Evolutionary conservation across 331 rosid genomes (phyloP).

Genomic region (Malus hybrid): DNA sequence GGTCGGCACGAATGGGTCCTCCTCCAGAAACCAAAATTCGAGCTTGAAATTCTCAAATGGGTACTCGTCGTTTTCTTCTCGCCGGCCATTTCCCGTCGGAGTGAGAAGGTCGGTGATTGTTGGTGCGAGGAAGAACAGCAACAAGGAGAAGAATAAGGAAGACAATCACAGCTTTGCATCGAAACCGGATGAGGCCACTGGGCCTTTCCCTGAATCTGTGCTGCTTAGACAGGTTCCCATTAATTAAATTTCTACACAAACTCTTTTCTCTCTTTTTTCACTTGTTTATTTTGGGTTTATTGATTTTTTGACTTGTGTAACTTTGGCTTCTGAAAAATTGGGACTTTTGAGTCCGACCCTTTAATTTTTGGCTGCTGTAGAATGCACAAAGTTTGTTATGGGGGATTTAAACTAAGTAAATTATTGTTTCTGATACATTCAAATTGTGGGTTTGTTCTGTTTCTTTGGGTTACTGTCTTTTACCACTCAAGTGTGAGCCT

Average conservation of each 20-base stretch:
- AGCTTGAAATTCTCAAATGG: constrained; percentile 17
- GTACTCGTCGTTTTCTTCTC: constrained; percentile 19
- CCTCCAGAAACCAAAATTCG: constrained; percentile 13
- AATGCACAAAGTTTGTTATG: neutral
- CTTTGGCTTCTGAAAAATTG: neutral
- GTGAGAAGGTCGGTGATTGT: constrained; percentile 37
- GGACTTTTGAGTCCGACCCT: neutral
- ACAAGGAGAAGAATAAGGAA: constrained; percentile 32
- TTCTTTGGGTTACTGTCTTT: neutral
- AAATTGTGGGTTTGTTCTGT: neutral
- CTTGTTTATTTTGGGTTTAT: neutral
- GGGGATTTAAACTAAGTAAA: neutral
- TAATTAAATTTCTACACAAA: neutral
- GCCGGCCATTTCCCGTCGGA: constrained; percentile 19
- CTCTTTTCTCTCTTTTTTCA: neutral
- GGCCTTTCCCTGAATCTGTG: constrained; percentile 87
- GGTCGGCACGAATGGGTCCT: constrained; percentile 9
- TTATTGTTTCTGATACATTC: neutral
- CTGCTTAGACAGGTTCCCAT: constrained; percentile 70
- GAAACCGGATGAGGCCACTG: constrained; percentile 59
- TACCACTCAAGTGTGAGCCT: neutral
- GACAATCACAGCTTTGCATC: constrained; percentile 56
- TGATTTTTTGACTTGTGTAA: neutral
- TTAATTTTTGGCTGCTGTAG: neutral
- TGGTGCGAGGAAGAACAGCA: constrained; percentile 35